Conservation (phyloP, 208 protist species). For the Lotmaria passim region DNA sequence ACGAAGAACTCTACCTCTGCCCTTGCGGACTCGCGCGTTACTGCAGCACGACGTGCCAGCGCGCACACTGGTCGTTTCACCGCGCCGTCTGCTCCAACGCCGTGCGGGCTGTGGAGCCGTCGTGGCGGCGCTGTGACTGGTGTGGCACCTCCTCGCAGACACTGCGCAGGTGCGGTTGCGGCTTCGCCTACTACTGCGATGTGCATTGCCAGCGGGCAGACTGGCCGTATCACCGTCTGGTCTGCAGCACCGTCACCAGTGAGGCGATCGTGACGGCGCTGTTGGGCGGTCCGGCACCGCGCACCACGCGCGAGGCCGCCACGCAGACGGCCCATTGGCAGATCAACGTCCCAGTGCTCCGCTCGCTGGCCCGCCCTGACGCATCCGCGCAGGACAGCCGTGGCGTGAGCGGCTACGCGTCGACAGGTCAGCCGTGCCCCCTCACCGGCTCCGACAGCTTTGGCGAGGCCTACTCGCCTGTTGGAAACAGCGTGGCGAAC, state of each 20-base stretch:
- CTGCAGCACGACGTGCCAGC: conserved; percentile 52
- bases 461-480: neutral
- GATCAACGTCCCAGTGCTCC: conserved; percentile 17
- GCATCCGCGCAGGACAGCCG: conserved; percentile 4
- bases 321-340: conserved; percentile 34
- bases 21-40: conserved; percentile 47
- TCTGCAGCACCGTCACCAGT: conserved; percentile 17
- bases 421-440: conserved; percentile 4
- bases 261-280: conserved; percentile 7
- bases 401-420: conserved; percentile 5
- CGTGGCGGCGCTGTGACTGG: conserved; percentile 30
- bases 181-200: conserved; percentile 44
- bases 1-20: conserved; percentile 34
- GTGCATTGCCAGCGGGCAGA: conserved; percentile 45
- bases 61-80: conserved; percentile 49
- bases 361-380: neutral
- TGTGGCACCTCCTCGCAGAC: conserved; percentile 15
- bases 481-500: neutral
- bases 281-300: conserved; percentile 10
- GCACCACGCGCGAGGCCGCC: conserved; percentile 16
- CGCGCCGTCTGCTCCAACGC: conserved; percentile 20
- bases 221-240: conserved; percentile 43
- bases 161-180: conserved; percentile 44
- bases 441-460: conserved; percentile 13
- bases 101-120: conserved; percentile 4